Conservation (phyloP, 2,329 filamentous ascomycete species). For the Scortechinia acanthostroma region DNA sequence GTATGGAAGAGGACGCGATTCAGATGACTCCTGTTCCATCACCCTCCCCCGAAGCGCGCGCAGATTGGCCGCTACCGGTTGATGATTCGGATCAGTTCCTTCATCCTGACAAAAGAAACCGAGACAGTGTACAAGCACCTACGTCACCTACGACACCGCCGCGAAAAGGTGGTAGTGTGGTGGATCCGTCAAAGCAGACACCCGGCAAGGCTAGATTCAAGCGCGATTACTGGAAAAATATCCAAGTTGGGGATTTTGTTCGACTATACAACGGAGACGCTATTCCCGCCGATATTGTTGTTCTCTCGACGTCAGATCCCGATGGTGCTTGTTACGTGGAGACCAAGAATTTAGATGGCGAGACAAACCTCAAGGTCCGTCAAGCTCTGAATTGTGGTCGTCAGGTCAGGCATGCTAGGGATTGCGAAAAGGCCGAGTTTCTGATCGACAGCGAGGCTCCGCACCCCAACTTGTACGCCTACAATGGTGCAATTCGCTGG, state of each 20-base stretch:
- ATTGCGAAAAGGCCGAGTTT: conserved; percentile 87
- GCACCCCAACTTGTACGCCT: conserved; percentile 90
- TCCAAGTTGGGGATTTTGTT: conserved; percentile 92
- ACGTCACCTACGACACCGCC: conserved; percentile 19
- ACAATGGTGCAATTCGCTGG: conserved; percentile 86
- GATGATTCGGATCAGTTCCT: conserved; percentile 11
- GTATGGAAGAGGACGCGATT: conserved; percentile 63
- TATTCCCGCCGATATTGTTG: conserved; percentile 85
- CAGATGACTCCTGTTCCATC: conserved; percentile 95
- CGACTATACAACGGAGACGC: conserved; percentile 95
- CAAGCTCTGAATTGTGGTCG: conserved; percentile 82
- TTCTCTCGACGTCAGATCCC: conserved; percentile 84
- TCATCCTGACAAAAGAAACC: not conserved
- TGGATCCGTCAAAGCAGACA: conserved; percentile 63
- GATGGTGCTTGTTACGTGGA: conserved; percentile 96
- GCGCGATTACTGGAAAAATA: conserved; percentile 87
- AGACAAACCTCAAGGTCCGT: conserved; percentile 94
- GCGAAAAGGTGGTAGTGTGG: conserved; percentile 45
- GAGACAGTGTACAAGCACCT: conserved; percentile 17
- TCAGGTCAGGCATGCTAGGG: conserved; percentile 75
- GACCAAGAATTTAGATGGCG: conserved; percentile 95
- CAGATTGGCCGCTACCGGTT: conserved; percentile 25
- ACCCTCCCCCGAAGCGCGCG: conserved; percentile 45
- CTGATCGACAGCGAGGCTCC: conserved; percentile 82
- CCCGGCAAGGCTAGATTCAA: conserved; percentile 75